Evolutionary conservation across 495 filamentous ascomycete genomes (phyloP).

Genomic region (Cudoniella acicularis): DNA sequence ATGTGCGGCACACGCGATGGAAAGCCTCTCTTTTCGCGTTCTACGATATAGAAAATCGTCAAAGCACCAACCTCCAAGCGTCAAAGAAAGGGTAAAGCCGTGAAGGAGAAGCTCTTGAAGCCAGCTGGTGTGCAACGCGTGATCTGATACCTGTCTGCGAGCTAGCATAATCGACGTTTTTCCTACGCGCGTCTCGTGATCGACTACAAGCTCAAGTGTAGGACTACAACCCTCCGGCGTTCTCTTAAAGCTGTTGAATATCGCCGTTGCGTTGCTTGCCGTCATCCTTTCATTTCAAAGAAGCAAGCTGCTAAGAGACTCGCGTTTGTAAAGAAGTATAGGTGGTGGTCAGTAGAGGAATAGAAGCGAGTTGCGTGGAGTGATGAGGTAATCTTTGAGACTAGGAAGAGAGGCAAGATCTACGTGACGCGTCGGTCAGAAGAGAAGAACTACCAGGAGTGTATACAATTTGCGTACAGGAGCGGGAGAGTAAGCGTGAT

Average conservation of each 20-base stretch:
- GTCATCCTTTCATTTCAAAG: background rate
- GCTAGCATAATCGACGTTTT: too few relatives aligned
- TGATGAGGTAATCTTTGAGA: conserved; percentile 2
- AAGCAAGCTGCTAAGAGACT: background rate
- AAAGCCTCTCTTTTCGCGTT: too few relatives aligned
- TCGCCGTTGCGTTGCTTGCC: background rate
- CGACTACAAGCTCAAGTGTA: too few relatives aligned
- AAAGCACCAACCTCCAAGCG: too few relatives aligned
- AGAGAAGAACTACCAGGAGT: conserved; percentile 4
- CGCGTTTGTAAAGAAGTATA: background rate
- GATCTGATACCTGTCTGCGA: too few relatives aligned
- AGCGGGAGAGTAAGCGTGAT: conserved; percentile 9
- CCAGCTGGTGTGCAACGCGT: too few relatives aligned
- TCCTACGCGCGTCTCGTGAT: too few relatives aligned
- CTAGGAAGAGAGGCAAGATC: conserved; percentile 1
- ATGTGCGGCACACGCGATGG: too few relatives aligned
- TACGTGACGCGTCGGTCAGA: conserved; percentile 4
- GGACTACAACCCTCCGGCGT: too few relatives aligned
- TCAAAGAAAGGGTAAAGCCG: too few relatives aligned
- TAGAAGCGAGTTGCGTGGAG: background rate
- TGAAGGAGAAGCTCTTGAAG: too few relatives aligned
- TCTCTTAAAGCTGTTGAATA: background rate
- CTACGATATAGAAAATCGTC: too few relatives aligned
- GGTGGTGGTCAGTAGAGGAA: background rate
- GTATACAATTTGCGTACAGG: conserved; percentile 9